Evolutionary conservation across 2,329 filamentous ascomycete species (phyloP), one percentile per base, ranked within the genome.

Genomic region (Graphilbum sp.): DNA sequence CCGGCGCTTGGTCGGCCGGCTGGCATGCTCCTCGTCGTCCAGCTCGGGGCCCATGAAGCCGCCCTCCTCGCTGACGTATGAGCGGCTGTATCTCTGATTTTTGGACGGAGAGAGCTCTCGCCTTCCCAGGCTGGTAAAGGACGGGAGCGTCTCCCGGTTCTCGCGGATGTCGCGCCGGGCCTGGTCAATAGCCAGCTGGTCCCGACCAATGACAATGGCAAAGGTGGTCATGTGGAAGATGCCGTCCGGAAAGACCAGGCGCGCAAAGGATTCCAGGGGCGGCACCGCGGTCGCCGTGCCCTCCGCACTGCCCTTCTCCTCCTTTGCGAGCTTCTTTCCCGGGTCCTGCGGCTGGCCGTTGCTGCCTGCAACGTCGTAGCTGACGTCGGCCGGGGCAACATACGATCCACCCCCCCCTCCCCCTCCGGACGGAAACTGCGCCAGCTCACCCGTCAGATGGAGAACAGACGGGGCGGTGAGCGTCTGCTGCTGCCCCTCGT

Each of bases 211-310:
- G 40, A 81, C 70, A 47, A 86, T 69, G 37, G 72, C 67, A 48
- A 77, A 78, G 2, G 79, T 84, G 37, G 75, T 83, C 74, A 87
- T 80, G 56, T 82, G 80, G 54, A 82, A 86, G 40, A 75, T 69
- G 51, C 79, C 79, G 60, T 87, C 81, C 46, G 70, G 67, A 52
- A 87, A 86, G 49, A 76, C 71, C 43, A 87, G 62, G 37, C 64
- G 61, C 32, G 69, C 69, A 52, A 72, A 74, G 3, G 68, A 72
- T 49, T 72, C 66, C 13, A 74, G 54, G 35, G 56, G 24, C 5
- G 32, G 27, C 27, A 13, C n/a, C n/a, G n/a, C n/a, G n/a, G n/a
- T n/a, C n/a, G n/a, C n/a, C n/a, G n/a, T n/a, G n/a, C n/a, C n/a
- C n/a, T n/a, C n/a, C n/a, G n/a, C n/a, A n/a, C n/a, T n/a, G n/a